A percentile compares a stretch with the other conserved stretches of the same genome.
Conservation (phyloP, 805 yeast species). For the Cyberlindnera suaveolens region DNA sequence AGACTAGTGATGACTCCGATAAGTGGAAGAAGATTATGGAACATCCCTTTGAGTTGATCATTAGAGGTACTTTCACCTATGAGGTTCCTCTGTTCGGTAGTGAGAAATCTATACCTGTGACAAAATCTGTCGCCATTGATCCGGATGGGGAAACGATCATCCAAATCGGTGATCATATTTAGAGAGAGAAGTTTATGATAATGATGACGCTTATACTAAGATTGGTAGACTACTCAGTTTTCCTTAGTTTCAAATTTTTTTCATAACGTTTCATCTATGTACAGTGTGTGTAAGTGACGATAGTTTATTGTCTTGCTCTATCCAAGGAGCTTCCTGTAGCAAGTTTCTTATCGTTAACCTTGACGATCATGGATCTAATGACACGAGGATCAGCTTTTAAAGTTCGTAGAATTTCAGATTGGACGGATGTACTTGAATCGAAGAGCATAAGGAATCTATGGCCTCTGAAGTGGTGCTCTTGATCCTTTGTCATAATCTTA, state of each 20-base stretch:
- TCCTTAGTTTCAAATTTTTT: too few relatives aligned
- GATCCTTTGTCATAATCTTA: conserved; percentile 73
- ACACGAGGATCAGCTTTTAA: conserved; percentile 87
- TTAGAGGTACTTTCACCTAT: conserved; percentile 78
- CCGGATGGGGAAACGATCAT: conserved; percentile 29
- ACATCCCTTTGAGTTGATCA: conserved; percentile 79
- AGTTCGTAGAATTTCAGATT: conserved; percentile 75
- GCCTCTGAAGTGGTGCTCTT: conserved; percentile 87
- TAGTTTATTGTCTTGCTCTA: conserved; percentile 21
- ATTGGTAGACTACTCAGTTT: too few relatives aligned
- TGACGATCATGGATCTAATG: conserved; percentile 68
- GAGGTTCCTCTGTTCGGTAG: conserved; percentile 57
- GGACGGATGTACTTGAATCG: conserved; percentile 82
- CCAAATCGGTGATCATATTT: conserved; percentile 2
- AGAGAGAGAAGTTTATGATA: background rate
- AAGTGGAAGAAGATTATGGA: conserved; percentile 73
- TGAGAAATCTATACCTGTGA: conserved; percentile 53
- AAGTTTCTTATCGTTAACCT: conserved; percentile 46
- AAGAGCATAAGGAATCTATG: conserved; percentile 81
- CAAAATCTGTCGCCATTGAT: conserved; percentile 50
- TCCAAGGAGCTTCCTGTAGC: conserved; percentile 55
- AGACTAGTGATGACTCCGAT: conserved; percentile 28
- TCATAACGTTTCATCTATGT: too few relatives aligned
- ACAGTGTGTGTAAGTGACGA: too few relatives aligned
- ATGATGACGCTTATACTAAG: background rate